A percentile compares a stretch with the other conserved stretches of the same genome.
Evolutionary conservation across 257 asterid genomes (phyloP).

Genomic region (Scutellaria minor): DNA sequence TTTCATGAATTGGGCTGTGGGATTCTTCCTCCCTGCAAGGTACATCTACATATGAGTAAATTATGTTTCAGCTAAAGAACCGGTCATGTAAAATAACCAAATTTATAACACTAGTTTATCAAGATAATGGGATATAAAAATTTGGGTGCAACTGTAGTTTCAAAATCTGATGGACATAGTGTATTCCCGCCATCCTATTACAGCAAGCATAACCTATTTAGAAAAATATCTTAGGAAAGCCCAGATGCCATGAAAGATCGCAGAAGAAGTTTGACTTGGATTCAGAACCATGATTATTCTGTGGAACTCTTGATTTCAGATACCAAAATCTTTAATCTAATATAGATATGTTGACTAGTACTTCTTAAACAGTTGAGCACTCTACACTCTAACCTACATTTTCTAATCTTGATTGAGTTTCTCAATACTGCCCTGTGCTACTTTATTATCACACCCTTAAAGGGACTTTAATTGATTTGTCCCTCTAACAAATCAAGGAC

Average conservation of each 20-base stretch:
- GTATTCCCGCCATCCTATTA: conserved; percentile 2
- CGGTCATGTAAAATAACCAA: background rate
- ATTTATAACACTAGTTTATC: background rate
- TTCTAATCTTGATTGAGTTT: conserved; percentile 2
- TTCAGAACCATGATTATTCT: background rate
- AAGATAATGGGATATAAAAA: background rate
- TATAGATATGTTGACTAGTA: background rate
- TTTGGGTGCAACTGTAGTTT: background rate
- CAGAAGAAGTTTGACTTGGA: conserved; percentile 12
- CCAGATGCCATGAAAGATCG: conserved; percentile 13
- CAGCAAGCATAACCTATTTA: conserved; percentile 9
- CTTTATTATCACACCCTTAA: conserved; percentile 4
- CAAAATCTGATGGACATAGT: background rate
- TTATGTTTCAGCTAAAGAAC: conserved; percentile 17
- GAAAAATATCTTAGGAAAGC: conserved; percentile 9
- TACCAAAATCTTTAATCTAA: conserved; percentile 15
- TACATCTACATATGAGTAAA: conserved; percentile 29
- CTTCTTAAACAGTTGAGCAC: conserved; percentile 29
- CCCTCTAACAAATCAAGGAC: conserved; percentile 22
- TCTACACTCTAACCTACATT: conserved; percentile 18
- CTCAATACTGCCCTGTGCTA: conserved; percentile 16
- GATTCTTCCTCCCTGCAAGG: conserved; percentile 70
- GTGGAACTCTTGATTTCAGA: conserved; percentile 8
- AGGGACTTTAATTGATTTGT: conserved; percentile 5
- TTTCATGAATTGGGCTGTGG: conserved; percentile 65